phyloP scores from a whole-genome alignment of 2,329 filamentous ascomycete genomes.

The Arthrobotrys conoides region DNA sequence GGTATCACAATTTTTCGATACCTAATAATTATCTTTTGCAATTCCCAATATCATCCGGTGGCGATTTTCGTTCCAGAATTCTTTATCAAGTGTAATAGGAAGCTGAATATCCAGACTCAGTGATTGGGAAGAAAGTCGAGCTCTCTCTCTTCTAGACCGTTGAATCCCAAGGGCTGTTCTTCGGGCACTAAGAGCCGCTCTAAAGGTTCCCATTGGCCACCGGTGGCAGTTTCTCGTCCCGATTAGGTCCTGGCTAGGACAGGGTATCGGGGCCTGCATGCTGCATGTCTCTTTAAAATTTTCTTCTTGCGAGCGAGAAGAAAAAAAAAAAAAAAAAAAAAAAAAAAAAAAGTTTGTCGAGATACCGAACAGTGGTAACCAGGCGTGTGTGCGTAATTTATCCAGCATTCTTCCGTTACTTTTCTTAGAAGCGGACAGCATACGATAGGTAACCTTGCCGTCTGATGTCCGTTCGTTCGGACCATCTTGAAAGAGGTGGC shows the following conservation, averaged over 20 bases:
- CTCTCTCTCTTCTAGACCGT: slow-evolving; percentile 16
- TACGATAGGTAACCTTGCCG: slow-evolving; percentile 25
- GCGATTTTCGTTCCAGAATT: slow-evolving; percentile 9
- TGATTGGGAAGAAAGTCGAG: slow-evolving; percentile 18
- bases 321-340: no score
- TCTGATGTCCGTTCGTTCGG: slow-evolving; percentile 28
- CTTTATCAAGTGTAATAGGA: background rate
- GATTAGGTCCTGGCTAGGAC: slow-evolving; percentile 45
- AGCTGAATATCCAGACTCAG: background rate
- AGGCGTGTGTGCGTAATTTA: slow-evolving; percentile 57
- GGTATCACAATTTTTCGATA: background rate
- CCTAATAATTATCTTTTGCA: background rate
- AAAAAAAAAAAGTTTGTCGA: background rate
- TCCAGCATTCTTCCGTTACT: slow-evolving; percentile 61
- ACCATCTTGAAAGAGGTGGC: slow-evolving; percentile 33
- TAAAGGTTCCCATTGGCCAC: slow-evolving; percentile 56
- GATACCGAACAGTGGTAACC: slow-evolving; percentile 35
- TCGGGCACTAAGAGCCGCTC: slow-evolving; percentile 30
- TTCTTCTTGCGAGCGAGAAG: slow-evolving; percentile 44
- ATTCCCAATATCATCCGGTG: background rate
- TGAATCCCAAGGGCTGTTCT: slow-evolving; percentile 15
- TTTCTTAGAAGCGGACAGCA: slow-evolving; percentile 57
- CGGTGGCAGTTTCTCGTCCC: slow-evolving; percentile 37
- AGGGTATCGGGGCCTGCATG: slow-evolving; percentile 41
- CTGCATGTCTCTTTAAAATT: slow-evolving; percentile 59